These are phyloP conservation scores for Auriscalpium microsporum DNA, from an alignment of 768 basidiomycete genomes.

Conservation along the genomic window DNA sequence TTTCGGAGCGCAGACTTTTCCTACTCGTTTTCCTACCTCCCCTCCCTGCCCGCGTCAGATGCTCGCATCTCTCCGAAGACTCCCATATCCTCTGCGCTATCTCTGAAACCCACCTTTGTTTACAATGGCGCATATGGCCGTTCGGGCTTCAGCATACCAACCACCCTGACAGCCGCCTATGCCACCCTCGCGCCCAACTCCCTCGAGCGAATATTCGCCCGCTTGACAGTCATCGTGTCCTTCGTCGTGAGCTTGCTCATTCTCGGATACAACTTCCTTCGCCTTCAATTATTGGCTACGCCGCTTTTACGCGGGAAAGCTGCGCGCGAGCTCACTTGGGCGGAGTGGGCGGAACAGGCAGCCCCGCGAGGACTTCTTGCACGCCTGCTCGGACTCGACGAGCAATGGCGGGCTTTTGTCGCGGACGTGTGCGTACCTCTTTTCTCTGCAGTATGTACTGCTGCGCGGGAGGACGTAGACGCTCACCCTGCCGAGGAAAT, in stretches of 20 bases:
- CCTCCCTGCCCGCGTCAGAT: slow-evolving; percentile 17
- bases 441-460: slow-evolving; percentile 69
- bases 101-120: slow-evolving; percentile 36
- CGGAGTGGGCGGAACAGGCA: slow-evolving; percentile 37
- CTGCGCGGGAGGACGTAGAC: slow-evolving; percentile 44
- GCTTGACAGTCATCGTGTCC: slow-evolving; percentile 21
- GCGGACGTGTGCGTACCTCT: slow-evolving; percentile 49
- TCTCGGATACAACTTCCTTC: slow-evolving; percentile 23
- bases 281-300: slow-evolving; percentile 23
- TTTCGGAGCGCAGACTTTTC: slow-evolving; percentile 53
- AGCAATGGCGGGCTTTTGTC: slow-evolving; percentile 44
- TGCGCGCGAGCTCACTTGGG: slow-evolving; percentile 32
- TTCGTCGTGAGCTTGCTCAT: slow-evolving; percentile 37
- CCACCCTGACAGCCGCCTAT: slow-evolving; percentile 13
- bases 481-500: slow-evolving; percentile 56
- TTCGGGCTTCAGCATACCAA: slow-evolving; percentile 45
- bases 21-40: slow-evolving; percentile 60
- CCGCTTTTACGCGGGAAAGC: slow-evolving; percentile 17
- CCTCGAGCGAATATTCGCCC: not conserved
- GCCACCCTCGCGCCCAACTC: slow-evolving; percentile 16
- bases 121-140: slow-evolving; percentile 58
- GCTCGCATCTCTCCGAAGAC: slow-evolving; percentile 24
- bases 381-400: slow-evolving; percentile 38
- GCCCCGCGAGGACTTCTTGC: slow-evolving; percentile 35
- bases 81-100: not conserved